phyloP scores from a whole-genome alignment of 306 rosid genomes.

The Vachellia collinsii region DNA sequence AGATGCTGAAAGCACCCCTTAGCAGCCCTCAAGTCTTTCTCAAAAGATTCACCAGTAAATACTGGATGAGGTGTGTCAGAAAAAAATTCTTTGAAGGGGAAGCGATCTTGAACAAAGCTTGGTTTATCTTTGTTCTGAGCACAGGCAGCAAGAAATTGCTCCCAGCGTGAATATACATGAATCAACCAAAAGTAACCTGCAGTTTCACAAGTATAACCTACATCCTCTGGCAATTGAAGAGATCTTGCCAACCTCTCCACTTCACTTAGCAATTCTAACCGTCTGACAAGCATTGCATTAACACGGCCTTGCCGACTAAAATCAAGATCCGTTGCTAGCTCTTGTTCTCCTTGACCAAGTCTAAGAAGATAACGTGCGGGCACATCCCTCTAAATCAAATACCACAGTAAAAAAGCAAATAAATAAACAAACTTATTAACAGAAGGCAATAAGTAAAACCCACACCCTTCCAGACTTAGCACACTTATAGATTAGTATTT shows the following conservation, averaged over 20 bases:
- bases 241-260: conserved; percentile 97
- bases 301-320: conserved; percentile 99
- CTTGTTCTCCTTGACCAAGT: conserved; percentile 99
- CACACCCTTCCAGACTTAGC: neutral
- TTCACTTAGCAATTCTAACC: conserved; percentile 85
- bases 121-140: conserved; percentile 68
- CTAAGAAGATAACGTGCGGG: conserved; percentile 99
- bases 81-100: conserved; percentile 95
- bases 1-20: conserved; percentile 90
- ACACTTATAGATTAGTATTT: conserved; percentile 5
- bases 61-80: conserved; percentile 63
- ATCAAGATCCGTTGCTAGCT: conserved; percentile 97
- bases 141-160: conserved; percentile 86
- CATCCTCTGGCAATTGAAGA: conserved; percentile 96
- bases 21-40: conserved; percentile 90
- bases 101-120: conserved; percentile 77
- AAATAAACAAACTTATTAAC: conserved; percentile 9
- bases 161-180: conserved; percentile 98
- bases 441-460: conserved; percentile 14
- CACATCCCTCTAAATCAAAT: conserved; percentile 81
- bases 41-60: conserved; percentile 85
- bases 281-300: conserved; percentile 93
- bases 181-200: conserved; percentile 99
- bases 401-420: conserved; percentile 16
- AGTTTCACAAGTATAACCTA: conserved; percentile 98